Percentiles rank a stretch among this genome's conserved stretches.
phyloP scores from a whole-genome alignment of 2,329 filamentous ascomycete species.

The Didymella keratinophila region DNA sequence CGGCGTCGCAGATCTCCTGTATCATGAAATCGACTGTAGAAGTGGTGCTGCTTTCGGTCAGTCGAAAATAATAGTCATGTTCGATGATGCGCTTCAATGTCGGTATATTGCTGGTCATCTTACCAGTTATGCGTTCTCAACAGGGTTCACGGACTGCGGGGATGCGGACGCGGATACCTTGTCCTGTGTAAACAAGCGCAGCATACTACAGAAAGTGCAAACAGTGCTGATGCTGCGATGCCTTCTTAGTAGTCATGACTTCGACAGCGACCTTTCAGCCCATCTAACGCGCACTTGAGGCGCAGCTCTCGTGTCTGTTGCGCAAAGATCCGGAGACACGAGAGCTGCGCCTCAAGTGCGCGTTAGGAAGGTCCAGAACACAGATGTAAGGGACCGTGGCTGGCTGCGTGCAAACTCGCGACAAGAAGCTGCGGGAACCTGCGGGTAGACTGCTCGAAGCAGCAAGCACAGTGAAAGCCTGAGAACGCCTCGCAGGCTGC shows the following conservation, averaged over 20 bases:
- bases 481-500: not conserved
- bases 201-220: not conserved
- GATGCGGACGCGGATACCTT: not conserved
- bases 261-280: not conserved
- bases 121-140: not conserved
- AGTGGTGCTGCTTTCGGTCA: not conserved
- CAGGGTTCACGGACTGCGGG: not conserved
- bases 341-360: not conserved
- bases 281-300: too few relatives aligned
- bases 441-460: conserved; percentile 16
- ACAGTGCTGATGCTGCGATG: not conserved
- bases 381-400: conserved; percentile 2
- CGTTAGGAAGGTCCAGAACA: not conserved
- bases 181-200: not conserved
- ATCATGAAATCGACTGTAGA: not conserved
- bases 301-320: not conserved
- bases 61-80: not conserved
- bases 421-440: conserved; percentile 2
- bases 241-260: not conserved
- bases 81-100: not conserved
- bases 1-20: not conserved
- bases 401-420: conserved; percentile 5
- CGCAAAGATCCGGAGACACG: not conserved
- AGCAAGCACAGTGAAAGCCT: conserved; percentile 4
- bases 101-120: not conserved